These are phyloP conservation scores for Neonectria sp. DNA, from an alignment of 2,329 filamentous ascomycete species.

Conservation along the genomic window DNA sequence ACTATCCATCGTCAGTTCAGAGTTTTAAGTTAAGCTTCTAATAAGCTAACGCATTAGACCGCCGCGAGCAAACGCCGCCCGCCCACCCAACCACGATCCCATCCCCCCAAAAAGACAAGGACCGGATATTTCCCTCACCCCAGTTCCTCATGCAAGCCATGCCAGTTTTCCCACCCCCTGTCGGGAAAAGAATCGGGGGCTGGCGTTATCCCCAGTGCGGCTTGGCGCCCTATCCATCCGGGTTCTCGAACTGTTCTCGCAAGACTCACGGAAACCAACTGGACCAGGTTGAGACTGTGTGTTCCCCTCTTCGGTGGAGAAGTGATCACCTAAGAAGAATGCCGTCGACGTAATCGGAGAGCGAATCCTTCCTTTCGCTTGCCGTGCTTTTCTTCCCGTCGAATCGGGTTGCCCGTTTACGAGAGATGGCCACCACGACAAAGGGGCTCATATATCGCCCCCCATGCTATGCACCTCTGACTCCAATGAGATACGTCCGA, in stretches of 20 bases:
- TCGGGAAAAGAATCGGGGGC: not conserved
- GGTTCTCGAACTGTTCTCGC: constrained; percentile 37
- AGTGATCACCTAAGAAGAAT: not conserved
- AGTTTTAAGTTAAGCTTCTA: constrained; percentile 30
- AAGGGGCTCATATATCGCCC: not conserved
- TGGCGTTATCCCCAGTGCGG: constrained; percentile 5
- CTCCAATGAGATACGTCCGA: not conserved
- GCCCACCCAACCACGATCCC: too few species aligned
- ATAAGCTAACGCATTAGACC: constrained; percentile 18
- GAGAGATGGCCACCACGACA: not conserved
- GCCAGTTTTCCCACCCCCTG: not conserved
- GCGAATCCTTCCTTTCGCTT: not conserved
- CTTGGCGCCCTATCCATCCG: constrained; percentile 39
- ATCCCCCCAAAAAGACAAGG: not conserved
- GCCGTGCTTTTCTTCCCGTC: not conserved
- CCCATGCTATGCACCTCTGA: not conserved
- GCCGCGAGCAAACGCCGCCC: not conserved
- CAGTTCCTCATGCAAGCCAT: constrained; percentile 3
- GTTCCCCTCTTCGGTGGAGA: not conserved
- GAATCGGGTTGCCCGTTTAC: constrained; percentile 2
- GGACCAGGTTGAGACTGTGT: not conserved
- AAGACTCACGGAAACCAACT: constrained; percentile 1
- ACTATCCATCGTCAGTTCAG: constrained; percentile 6
- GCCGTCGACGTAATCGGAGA: not conserved
- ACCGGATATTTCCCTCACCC: not conserved